Percentiles rank a stretch among this genome's conserved stretches.
Evolutionary conservation across 257 asterid genomes (phyloP).

Genomic region (Primulina huaijiensis): DNA sequence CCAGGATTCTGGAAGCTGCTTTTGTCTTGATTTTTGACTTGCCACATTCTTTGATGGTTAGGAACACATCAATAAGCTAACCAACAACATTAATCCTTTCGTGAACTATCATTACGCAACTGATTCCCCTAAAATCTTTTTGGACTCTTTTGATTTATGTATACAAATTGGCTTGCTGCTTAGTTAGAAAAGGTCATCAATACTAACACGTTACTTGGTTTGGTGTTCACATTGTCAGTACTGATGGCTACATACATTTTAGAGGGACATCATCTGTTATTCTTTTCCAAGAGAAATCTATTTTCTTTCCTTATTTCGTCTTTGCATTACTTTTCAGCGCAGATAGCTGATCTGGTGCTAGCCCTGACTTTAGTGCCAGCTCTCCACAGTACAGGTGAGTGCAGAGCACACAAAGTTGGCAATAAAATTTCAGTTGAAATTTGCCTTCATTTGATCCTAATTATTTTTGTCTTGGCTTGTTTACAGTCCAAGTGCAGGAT

Average conservation of each 20-base stretch:
- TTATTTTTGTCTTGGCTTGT: conserved; percentile 11
- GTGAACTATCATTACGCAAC: background rate
- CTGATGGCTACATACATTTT: background rate
- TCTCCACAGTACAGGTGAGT: conserved; percentile 88
- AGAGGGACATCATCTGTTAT: background rate
- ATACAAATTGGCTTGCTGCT: background rate
- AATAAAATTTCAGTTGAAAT: background rate
- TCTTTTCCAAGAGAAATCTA: too few relatives aligned
- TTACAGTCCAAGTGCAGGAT: conserved; percentile 90
- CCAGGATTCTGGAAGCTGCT: background rate
- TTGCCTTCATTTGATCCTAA: background rate
- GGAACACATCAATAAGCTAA: background rate
- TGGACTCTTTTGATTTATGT: background rate
- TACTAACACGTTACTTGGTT: background rate
- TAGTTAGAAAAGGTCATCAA: background rate
- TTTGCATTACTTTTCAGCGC: conserved; percentile 52
- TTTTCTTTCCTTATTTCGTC: background rate
- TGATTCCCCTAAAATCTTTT: background rate
- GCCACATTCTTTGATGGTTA: background rate
- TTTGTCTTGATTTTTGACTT: background rate
- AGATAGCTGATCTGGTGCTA: conserved; percentile 56
- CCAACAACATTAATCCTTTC: background rate
- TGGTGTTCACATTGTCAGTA: background rate
- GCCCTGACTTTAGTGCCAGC: conserved; percentile 82
- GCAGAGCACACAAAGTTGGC: background rate